Percentiles rank a stretch among this genome's conserved stretches.
These are phyloP conservation scores for Fusarium oligoseptatum DNA, from an alignment of 2,329 filamentous ascomycete genomes.

Conservation along the genomic window DNA sequence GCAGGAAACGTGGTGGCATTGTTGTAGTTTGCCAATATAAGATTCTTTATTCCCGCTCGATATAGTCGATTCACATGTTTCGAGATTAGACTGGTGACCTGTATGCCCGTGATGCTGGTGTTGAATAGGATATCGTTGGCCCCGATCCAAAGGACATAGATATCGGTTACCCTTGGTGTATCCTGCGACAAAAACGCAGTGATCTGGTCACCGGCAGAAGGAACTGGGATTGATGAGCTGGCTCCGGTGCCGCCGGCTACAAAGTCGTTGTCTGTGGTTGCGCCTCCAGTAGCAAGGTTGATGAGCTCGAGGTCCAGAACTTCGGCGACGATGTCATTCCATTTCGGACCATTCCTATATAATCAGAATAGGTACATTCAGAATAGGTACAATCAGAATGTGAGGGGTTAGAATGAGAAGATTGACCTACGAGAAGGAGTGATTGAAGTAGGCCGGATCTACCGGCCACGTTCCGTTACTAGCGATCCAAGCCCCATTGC, in stretches of 20 bases:
- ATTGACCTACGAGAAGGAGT: slow-evolving; percentile 23
- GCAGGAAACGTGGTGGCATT: slow-evolving; percentile 19
- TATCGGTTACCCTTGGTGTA: neutral
- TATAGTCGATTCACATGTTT: slow-evolving; percentile 14
- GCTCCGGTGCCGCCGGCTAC: slow-evolving; percentile 28
- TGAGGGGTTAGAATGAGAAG: accelerated
- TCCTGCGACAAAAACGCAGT: slow-evolving; percentile 16
- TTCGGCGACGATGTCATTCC: slow-evolving; percentile 25
- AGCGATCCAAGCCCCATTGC: slow-evolving; percentile 32
- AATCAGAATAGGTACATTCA: slow-evolving; percentile 15
- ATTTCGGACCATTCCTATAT: slow-evolving; percentile 18
- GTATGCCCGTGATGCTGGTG: slow-evolving; percentile 23
- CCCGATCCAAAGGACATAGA: slow-evolving; percentile 36
- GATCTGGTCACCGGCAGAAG: slow-evolving; percentile 26
- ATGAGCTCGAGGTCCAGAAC: slow-evolving; percentile 20
- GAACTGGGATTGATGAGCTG: slow-evolving; percentile 22
- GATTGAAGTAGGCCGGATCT: slow-evolving; percentile 30
- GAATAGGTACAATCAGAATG: neutral
- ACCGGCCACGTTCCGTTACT: slow-evolving; percentile 35
- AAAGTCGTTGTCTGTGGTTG: slow-evolving; percentile 26
- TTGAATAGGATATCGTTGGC: slow-evolving; percentile 34
- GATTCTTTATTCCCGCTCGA: slow-evolving; percentile 24
- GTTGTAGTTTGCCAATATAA: slow-evolving; percentile 27
- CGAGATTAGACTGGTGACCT: slow-evolving; percentile 22
- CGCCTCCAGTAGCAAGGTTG: slow-evolving; percentile 31